These are phyloP conservation scores for Annulohypoxylon stygium DNA, from an alignment of 495 filamentous ascomycete species.

Conservation along the genomic window DNA sequence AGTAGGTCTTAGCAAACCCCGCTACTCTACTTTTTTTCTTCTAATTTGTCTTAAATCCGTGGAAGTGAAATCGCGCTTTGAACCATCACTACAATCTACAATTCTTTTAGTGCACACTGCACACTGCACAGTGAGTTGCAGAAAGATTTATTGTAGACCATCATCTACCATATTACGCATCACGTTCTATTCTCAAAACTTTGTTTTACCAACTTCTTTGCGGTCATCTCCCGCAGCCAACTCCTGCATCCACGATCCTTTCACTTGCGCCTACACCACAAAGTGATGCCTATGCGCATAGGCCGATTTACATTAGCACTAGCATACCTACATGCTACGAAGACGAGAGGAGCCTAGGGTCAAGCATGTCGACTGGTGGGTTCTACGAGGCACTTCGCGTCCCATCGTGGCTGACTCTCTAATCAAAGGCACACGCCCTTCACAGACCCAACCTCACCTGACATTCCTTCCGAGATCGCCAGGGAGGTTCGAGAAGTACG, in stretches of 20 bases:
- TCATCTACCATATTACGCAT: background rate
- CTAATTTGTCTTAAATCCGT: background rate
- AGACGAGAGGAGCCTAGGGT: constrained; percentile 29
- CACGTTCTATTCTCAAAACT: background rate
- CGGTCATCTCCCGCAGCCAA: constrained; percentile 16
- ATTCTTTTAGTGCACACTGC: background rate
- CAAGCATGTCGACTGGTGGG: constrained; percentile 54
- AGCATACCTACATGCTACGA: constrained; percentile 35
- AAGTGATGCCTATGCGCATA: constrained; percentile 41
- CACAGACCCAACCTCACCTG: constrained; percentile 40
- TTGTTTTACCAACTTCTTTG: constrained; percentile 14
- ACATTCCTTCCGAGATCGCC: constrained; percentile 43
- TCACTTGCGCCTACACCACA: constrained; percentile 19
- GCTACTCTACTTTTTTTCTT: constrained; percentile 11
- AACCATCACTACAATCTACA: background rate
- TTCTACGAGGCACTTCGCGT: background rate
- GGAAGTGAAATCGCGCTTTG: constrained; percentile 22
- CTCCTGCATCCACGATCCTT: constrained; percentile 11
- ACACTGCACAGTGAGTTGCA: background rate
- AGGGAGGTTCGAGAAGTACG: constrained; percentile 34
- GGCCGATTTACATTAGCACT: constrained; percentile 19
- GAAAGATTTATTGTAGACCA: background rate
- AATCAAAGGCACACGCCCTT: constrained; percentile 29
- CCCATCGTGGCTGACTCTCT: constrained; percentile 7
- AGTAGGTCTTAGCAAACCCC: constrained; percentile 17